Base-by-base conservation (phyloP, 768 basidiomycete genomes). In the Lyophyllum semitale region DNA sequence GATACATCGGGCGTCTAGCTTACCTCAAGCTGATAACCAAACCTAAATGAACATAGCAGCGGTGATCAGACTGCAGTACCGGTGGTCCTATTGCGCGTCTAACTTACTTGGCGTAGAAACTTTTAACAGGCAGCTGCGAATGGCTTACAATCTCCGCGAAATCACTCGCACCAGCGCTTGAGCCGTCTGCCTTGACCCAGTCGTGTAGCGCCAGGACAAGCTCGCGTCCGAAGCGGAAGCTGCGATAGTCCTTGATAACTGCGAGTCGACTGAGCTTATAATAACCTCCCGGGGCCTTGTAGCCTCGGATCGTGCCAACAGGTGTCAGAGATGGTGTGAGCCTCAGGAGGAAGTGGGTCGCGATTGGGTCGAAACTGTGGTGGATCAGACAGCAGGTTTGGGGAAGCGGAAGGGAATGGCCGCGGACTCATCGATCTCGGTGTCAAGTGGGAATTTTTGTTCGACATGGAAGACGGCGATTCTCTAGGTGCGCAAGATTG, bases 221-320 rank as follows among this genome's bases (percentile, higher is more conserved):
- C 55, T 76, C 78, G 43, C 79, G 77, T 20, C 91, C 93, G 54
- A 92, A 83, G 55, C 76, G 74, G 75, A 75, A 77, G 48, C 76
- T 70, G 44, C 93, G 84, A 67, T 86, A 88, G 1, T 80, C 77
- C 59, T 82, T 80, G 60, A 88, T 79, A 35, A 94, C 80, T 17
- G 82, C 88, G 8, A 91, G 80, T 2, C 89, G 83, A 58, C 77
- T 79, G 53, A 95, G 83, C 73, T 93, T 92, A 73, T 88, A 88
- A 68, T 83, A 83, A 32, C 67, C 65, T 27, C 66, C 72, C 29
- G 71, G 73, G 47, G 69, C 65, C 53, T 71, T 73, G 62, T 68
- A 66, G 45, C 70, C 73, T 48, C 91, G 83, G 49, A 92, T 83
- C 20, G 89, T 92, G 59, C 89, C 93, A 55, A 89, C 77, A 8